Evolutionary conservation across 345 rosid species (phyloP), one percentile per base, ranked within the genome.

Genomic region (Arabis hirsuta): DNA sequence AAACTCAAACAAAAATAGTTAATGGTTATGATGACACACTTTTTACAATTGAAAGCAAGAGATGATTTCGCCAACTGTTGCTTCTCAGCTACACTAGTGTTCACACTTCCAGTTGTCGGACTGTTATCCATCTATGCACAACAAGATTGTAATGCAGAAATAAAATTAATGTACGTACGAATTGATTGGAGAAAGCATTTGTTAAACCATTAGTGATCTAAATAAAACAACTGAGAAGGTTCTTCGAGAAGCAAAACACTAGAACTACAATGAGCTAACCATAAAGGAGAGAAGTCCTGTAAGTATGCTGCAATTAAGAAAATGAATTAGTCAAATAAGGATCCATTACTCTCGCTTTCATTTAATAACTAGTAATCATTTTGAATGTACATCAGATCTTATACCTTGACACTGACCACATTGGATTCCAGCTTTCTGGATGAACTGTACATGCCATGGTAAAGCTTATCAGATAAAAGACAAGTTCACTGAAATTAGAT

Each of bases 341-440:
- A 45, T 45, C 11, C 42, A 29, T 10, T 26, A 61, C 65, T 24
- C 20, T 24, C 20, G 1, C 3, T 58, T 12, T 42, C 13, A 20
- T 12, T 20, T 12, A 10, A 57, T 42, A 26, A 60, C 13, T 43
- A 26, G 9, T 8, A 27, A 26, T 26, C 13, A 43, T n/a, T 43
- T 43, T 16, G n/a, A 45, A 32, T 46, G 31, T 63, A 32, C 12
- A 46, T 62, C 12, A 62, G 11, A 62, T 46, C 14, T 10, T 67
- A 36, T 85, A 95, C 98, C 99, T 95, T 55, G 98, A 90, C 36
- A 88, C 97, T 63, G 99, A 95, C 99, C 99, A 95, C 98, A 95
- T 95, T 2, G 99, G 99, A 64, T 91, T 95, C 99, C 99, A 95
- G 83, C 93, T 92, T 84, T 95, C 98, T n/a, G 98, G 99, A 80